phyloP scores from a whole-genome alignment of 306 rosid genomes.

The Lupinus albus region DNA sequence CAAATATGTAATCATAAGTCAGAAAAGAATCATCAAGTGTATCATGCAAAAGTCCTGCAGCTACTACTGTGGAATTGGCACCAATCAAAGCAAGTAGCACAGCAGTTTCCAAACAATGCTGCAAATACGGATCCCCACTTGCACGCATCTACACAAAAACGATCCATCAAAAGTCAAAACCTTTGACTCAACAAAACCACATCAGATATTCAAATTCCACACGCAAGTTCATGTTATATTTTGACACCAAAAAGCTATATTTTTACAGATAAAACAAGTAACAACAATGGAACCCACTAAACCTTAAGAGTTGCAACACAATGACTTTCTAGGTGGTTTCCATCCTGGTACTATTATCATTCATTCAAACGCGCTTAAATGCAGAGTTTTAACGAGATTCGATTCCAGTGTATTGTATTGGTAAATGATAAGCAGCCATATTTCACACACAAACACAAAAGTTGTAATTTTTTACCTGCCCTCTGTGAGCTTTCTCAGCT shows the following conservation, averaged over 20 bases:
- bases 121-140: conserved; percentile 93
- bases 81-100: conserved; percentile 87
- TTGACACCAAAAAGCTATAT: no score
- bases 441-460: background rate
- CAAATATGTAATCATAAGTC: conserved; percentile 66
- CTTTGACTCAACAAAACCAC: conserved; percentile 27
- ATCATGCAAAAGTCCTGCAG: conserved; percentile 97
- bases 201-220: background rate
- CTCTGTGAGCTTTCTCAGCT: conserved; percentile 95
- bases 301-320: no score
- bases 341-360: no score
- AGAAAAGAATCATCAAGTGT: conserved; percentile 85
- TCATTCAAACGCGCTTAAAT: no score
- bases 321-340: no score
- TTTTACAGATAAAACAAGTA: no score
- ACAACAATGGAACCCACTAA: no score
- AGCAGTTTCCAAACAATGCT: conserved; percentile 95
- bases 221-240: background rate
- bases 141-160: conserved; percentile 68
- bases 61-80: conserved; percentile 87
- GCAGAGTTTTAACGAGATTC: no score
- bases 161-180: conserved; percentile 34
- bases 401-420: no score
- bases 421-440: no score
- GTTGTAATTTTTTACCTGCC: conserved; percentile 61